Conservation (phyloP, 345 rosid genomes). For the Cardamine occulta region DNA sequence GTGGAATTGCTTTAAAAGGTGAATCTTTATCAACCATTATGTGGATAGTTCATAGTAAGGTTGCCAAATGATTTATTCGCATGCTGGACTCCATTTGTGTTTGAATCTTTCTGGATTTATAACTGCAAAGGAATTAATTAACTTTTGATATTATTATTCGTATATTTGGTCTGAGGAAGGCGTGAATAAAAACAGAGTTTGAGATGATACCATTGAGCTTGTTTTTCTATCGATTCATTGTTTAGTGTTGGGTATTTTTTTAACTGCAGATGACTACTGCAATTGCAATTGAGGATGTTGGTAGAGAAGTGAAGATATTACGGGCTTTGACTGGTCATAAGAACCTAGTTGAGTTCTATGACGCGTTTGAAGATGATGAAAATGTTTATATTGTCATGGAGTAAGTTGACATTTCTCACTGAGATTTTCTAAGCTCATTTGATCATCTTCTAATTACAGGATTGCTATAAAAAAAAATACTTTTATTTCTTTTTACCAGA, state of each 20-base stretch:
- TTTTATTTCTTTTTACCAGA: constrained; percentile 46
- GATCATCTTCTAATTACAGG: constrained; percentile 8
- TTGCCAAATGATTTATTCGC: not conserved
- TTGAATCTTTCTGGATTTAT: not conserved
- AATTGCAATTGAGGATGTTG: constrained; percentile 87
- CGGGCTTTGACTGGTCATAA: constrained; percentile 79
- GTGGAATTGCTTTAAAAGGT: not conserved
- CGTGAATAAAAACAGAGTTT: constrained; percentile 14
- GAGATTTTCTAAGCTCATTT: constrained; percentile 9
- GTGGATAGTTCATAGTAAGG: not conserved
- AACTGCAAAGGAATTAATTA: not conserved
- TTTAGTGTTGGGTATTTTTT: constrained; percentile 22
- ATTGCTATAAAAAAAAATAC: not conserved
- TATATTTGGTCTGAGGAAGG: constrained; percentile 10
- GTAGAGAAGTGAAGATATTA: constrained; percentile 88
- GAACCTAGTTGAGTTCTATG: constrained; percentile 73
- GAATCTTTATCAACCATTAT: not conserved
- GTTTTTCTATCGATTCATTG: constrained; percentile 1
- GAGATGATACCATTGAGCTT: not conserved
- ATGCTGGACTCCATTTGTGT: not conserved
- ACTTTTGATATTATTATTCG: not conserved
- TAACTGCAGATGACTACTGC: constrained; percentile 82
- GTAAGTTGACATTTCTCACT: constrained; percentile 49
- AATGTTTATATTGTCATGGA: constrained; percentile 86
- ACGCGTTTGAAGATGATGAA: constrained; percentile 84